Evolutionary conservation across 306 rosid species (phyloP).

Genomic region (Corylus heterophylla): DNA sequence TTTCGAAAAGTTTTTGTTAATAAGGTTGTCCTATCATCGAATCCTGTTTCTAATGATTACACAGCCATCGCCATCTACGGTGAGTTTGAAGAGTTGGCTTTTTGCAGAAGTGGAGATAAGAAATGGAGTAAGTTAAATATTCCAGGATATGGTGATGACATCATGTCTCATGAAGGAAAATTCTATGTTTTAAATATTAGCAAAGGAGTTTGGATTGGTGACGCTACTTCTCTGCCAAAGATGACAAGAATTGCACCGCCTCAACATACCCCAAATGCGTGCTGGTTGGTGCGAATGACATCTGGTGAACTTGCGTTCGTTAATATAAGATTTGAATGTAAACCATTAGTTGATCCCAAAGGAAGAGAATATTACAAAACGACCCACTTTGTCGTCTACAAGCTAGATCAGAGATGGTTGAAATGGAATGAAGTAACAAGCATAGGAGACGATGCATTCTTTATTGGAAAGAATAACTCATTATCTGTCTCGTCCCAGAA

Average conservation of each 20-base stretch:
- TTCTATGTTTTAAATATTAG: not conserved
- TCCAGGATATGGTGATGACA: too few species aligned
- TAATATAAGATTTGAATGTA: too few species aligned
- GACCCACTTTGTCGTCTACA: not conserved
- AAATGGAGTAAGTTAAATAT: not conserved
- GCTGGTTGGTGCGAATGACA: too few species aligned
- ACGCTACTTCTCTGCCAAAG: not conserved
- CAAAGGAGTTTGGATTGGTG: not conserved
- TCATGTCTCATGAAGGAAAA: not conserved
- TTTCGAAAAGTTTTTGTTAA: not conserved
- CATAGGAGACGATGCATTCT: not conserved
- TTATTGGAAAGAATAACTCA: not conserved
- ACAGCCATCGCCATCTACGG: not conserved
- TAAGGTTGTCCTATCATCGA: not conserved
- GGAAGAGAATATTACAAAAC: not conserved
- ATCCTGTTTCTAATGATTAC: not conserved
- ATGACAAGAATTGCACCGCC: not conserved
- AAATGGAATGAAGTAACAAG: not conserved
- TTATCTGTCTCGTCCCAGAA: not conserved
- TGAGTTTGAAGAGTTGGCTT: not conserved
- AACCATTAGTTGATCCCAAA: too few species aligned
- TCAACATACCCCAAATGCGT: too few species aligned
- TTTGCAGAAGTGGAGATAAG: not conserved
- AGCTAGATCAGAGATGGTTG: not conserved
- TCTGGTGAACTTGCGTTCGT: too few species aligned